Evolutionary conservation across 2,329 filamentous ascomycete genomes (phyloP), one percentile per base, ranked within the genome.

Genomic region (Pseudocercospora pini-densiflorae): DNA sequence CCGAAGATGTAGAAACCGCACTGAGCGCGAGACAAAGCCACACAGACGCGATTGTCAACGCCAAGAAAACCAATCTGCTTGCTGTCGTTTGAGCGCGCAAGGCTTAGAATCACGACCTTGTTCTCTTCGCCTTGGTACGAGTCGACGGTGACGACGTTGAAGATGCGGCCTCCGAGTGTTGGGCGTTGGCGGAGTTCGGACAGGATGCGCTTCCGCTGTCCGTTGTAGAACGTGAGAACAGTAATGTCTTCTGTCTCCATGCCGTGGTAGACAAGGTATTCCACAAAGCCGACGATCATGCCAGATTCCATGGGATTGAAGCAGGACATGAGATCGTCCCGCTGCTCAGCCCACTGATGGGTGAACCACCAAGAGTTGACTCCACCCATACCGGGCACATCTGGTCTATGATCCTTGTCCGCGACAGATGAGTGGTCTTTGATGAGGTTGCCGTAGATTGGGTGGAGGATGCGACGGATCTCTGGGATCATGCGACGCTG

Each of bases 111-210:
- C 9, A 97, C 84, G 8, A 97, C 83, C 24, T 94, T 91, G 68
- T 97, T 97, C 76, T 97, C 93, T 73, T 97, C 93, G 12, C 93
- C 93, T 77, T 97, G 93, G 74, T 94, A 97, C 0, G 91, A 92
- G 74, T 97, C 94, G 0, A 97, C 92, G 0, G 93, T 97, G 36
- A 88, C 87, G 1, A 97, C 89, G 63, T 81, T 78, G 53, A 88
- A 79, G 59, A 83, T 81, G 0, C 55, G 47, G 54, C 62, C 60
- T 7, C 62, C 29, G 16, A 75, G 66, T 12, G 45, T 55, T 9
- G 60, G 27, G 10, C 64, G 61, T 23, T 62, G 59, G 10, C 79
- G 77, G 3, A 90, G 77, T 5, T 80, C 77, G 14, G 80, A 82
- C 0, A 88, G 72, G 2, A 97, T 83, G 2, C 84, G 79, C 70